phyloP scores from a whole-genome alignment of 768 basidiomycete genomes.

The Leccinum boreale region DNA sequence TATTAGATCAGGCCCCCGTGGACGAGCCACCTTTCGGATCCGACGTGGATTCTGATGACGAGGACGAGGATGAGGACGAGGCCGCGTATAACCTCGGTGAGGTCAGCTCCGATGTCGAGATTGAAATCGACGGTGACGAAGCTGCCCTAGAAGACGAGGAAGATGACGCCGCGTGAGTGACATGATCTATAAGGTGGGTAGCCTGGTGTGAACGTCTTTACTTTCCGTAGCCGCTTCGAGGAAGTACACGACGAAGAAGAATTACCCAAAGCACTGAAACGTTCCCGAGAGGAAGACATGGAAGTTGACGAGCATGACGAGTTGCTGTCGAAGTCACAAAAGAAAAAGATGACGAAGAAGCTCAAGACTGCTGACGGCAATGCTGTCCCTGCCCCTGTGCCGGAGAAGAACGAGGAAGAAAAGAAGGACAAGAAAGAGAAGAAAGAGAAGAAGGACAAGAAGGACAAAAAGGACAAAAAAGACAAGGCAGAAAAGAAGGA shows the following conservation, averaged over 20 bases:
- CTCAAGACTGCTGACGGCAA: conserved; percentile 58
- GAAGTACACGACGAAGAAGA: conserved; percentile 48
- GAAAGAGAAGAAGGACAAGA: conserved; percentile 47
- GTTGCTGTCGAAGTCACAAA: conserved; percentile 50
- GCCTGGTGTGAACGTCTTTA: not conserved
- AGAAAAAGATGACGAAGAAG: conserved; percentile 69
- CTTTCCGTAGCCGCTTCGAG: conserved; percentile 57
- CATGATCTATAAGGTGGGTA: not conserved
- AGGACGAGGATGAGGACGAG: conserved; percentile 36
- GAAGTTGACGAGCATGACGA: conserved; percentile 37
- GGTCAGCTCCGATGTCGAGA: conserved; percentile 81
- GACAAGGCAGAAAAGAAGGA: conserved; percentile 36
- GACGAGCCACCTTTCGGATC: conserved; percentile 43
- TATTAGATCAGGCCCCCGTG: conserved; percentile 19
- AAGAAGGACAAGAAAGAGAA: conserved; percentile 42
- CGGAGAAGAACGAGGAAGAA: conserved; percentile 28
- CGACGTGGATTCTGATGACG: conserved; percentile 45
- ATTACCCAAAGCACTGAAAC: conserved; percentile 54
- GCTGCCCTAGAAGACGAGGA: conserved; percentile 47
- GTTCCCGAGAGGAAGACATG: conserved; percentile 60
- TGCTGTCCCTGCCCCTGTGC: conserved; percentile 32
- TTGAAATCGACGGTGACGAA: conserved; percentile 66
- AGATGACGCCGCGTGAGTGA: conserved; percentile 41
- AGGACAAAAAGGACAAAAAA: conserved; percentile 37
- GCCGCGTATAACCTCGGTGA: conserved; percentile 61